Evolutionary conservation across 805 yeast species (phyloP).

Genomic region (Cyberlindnera nakhonratchasimensis): DNA sequence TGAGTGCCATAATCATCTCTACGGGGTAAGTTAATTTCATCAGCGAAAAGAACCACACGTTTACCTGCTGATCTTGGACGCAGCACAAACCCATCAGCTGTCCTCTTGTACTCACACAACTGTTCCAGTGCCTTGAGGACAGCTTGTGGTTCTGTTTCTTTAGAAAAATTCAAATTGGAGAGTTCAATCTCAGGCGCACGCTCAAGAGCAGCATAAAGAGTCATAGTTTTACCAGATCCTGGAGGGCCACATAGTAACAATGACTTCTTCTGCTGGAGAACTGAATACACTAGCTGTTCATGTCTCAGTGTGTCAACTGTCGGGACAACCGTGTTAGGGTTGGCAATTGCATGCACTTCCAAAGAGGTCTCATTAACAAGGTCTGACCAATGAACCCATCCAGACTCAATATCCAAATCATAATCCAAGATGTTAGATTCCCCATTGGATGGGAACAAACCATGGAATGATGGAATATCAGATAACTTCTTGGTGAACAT

Average conservation of each 20-base stretch:
- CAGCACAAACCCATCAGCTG: conserved; percentile 49
- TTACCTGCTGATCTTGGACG: conserved; percentile 60
- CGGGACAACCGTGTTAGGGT: conserved; percentile 67
- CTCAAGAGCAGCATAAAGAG: conserved; percentile 64
- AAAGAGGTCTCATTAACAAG: conserved; percentile 47
- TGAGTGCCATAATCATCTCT: conserved; percentile 73
- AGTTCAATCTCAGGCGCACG: conserved; percentile 55
- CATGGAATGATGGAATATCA: conserved; percentile 19
- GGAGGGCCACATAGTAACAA: conserved; percentile 91
- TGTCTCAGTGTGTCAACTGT: conserved; percentile 75
- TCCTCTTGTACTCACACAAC: conserved; percentile 56
- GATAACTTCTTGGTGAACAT: conserved; percentile 33
- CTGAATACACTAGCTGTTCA: conserved; percentile 53
- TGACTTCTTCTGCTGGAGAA: conserved; percentile 55
- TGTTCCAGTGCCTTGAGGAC: conserved; percentile 68
- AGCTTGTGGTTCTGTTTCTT: conserved; percentile 63
- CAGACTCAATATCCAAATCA: conserved; percentile 44
- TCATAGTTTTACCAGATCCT: conserved; percentile 96
- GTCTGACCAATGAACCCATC: conserved; percentile 48
- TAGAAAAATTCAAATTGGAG: conserved; percentile 75
- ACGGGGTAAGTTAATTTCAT: conserved; percentile 83
- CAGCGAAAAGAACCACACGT: conserved; percentile 83
- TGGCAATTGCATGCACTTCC: conserved; percentile 39
- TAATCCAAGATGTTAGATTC: conserved; percentile 28
- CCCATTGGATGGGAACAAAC: conserved; percentile 13